A percentile compares a stretch with the other conserved stretches of the same genome.
These are phyloP conservation scores for Talaromyces albobiverticillius DNA, from an alignment of 2,329 filamentous ascomycete genomes.

Conservation along the genomic window DNA sequence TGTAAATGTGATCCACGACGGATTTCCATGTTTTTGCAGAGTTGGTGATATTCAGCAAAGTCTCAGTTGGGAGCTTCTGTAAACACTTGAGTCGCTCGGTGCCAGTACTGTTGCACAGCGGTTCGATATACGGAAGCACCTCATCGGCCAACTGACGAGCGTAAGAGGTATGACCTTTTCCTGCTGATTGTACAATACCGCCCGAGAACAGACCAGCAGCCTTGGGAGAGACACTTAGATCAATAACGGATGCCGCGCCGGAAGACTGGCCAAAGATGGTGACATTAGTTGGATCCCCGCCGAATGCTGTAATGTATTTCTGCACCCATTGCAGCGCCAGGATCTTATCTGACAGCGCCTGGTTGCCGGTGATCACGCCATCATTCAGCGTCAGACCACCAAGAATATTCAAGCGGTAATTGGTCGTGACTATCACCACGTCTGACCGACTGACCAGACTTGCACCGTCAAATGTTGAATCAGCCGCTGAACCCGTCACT, in stretches of 20 bases:
- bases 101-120: background rate
- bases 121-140: background rate
- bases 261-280: constrained; percentile 53
- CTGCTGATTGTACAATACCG: background rate
- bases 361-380: too few relatives aligned
- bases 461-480: too few relatives aligned
- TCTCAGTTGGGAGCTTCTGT: background rate
- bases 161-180: background rate
- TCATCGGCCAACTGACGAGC: background rate
- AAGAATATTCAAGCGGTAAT: too few relatives aligned
- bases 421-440: too few relatives aligned
- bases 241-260: constrained; percentile 33
- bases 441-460: too few relatives aligned
- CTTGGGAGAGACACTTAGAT: background rate
- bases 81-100: background rate
- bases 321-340: too few relatives aligned
- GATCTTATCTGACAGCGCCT: too few relatives aligned
- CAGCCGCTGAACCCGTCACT: too few relatives aligned
- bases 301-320: too few relatives aligned
- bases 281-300: constrained; percentile 33
- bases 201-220: background rate
- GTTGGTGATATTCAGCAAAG: background rate
- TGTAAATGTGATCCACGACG: background rate
- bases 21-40: background rate
- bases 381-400: too few relatives aligned